These are phyloP conservation scores for Protomyces macrosporus DNA, from an alignment of 1,139 yeast species.

Conservation along the genomic window DNA sequence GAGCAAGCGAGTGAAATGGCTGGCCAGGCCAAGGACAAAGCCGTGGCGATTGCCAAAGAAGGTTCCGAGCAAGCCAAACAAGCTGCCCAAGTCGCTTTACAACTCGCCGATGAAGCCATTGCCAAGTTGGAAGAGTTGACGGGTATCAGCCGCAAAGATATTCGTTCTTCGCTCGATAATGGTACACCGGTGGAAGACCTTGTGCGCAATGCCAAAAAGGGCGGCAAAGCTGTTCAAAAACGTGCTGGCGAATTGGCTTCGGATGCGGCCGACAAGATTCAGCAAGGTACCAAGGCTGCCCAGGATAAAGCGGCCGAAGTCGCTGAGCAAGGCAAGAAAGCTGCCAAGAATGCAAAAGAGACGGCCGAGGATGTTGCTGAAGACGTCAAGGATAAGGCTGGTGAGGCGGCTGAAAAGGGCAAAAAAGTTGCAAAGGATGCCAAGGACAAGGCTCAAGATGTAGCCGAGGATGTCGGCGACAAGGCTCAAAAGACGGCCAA, in stretches of 20 bases:
- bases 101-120: conserved; percentile 7
- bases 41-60: neutral
- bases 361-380: neutral
- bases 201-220: neutral
- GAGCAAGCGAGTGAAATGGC: neutral
- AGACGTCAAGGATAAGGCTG: neutral
- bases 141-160: conserved; percentile 8
- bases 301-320: neutral
- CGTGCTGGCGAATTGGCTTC: neutral
- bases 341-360: conserved; percentile 1
- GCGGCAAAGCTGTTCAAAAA: neutral
- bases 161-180: conserved; percentile 2
- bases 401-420: conserved; percentile 1
- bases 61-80: conserved; percentile 3
- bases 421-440: neutral
- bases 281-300: conserved; percentile 1
- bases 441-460: neutral
- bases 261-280: conserved; percentile 5
- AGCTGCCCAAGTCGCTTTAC: neutral
- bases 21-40: neutral
- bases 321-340: neutral
- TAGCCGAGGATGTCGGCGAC: neutral
- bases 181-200: conserved; percentile 14
- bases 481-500: neutral
- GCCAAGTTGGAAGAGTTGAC: conserved; percentile 13